Base-by-base conservation (phyloP, 257 asterid genomes). In the Thymus mandschuricus region DNA sequence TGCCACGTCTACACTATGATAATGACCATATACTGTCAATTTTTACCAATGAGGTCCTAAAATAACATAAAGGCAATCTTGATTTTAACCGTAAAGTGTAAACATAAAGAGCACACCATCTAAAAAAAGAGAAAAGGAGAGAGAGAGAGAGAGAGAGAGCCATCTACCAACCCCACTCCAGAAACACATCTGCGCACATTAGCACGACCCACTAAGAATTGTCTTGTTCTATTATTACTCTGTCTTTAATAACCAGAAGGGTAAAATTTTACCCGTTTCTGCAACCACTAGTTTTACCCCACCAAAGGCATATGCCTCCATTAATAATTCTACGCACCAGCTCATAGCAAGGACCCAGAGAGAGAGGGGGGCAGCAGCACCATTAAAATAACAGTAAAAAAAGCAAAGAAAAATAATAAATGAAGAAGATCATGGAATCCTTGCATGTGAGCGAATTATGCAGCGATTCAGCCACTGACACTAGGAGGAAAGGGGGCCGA, bases 381-480 rank as follows among this genome's bases (percentile, higher is more conserved):
- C n/a, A 48, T 57, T 30, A 38, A 69, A 28, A 57, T 56, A 73
- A n/a, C 44, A 21, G 29, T 43, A 11, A 75, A 50, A 44, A 10
- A 44, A 51, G 60, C 7, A 1, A 64, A 35, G 21, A 34, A 9
- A 51, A 62, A 70, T 2, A 2, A 57, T 49, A 44, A 41, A 74
- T 57, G 59, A 71, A 43, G 77, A 45, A 60, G 55, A 72, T 65
- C 71, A 79, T 56, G 80, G 81, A 79, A 76, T 81, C 84, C 71
- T 74, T 55, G 83, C 85, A 81, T 79, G 84, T 79, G 84, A 75
- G 12, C 70, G 61, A 63, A 66, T 69, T 55, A 66, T 50, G 79
- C 79, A 44, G 78, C 38, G 8, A 61, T 62, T 63, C 75, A 76
- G 82, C 41, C 45, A 48, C 75, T 71, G 78, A 71, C 77, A 65